Evolutionary conservation across 768 basidiomycete genomes (phyloP).

Genomic region (Rhodotorula graminis): DNA sequence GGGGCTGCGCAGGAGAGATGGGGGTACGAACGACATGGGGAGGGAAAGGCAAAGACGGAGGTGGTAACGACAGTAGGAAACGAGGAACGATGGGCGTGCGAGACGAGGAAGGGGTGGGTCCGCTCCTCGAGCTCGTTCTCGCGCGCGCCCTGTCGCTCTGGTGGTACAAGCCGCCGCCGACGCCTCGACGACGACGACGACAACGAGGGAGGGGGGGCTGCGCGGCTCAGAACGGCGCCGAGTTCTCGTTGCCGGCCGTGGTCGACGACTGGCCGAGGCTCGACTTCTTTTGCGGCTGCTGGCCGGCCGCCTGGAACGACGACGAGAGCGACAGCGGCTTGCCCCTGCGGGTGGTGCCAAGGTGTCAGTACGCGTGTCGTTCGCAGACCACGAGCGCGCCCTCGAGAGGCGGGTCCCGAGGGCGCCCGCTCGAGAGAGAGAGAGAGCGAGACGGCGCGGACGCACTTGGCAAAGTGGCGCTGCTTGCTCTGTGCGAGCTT

Average conservation of each 20-base stretch:
- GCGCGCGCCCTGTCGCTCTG: background rate
- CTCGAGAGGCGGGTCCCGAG: too few relatives aligned
- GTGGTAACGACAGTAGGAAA: background rate
- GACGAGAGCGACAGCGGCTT: conserved; percentile 43
- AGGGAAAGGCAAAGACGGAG: background rate
- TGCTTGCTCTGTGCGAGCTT: conserved; percentile 87
- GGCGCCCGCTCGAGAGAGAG: background rate
- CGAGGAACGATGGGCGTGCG: too few relatives aligned
- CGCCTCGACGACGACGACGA: background rate
- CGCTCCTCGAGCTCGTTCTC: too few relatives aligned
- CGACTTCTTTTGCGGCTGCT: conserved; percentile 13
- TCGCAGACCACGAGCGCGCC: too few relatives aligned
- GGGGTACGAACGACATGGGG: too few relatives aligned
- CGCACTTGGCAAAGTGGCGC: conserved; percentile 86
- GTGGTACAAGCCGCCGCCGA: background rate
- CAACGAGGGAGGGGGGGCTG: background rate
- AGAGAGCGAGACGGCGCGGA: background rate
- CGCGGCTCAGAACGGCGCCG: conserved; percentile 14
- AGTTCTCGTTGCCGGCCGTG: conserved; percentile 22
- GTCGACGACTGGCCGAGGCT: conserved; percentile 21
- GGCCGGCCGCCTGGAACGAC: conserved; percentile 37
- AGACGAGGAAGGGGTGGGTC: too few relatives aligned
- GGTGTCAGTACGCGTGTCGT: too few relatives aligned
- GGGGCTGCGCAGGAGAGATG: background rate
- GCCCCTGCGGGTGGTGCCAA: conserved; percentile 29